These are phyloP conservation scores for Cercospora berteroae DNA, from an alignment of 2,329 filamentous ascomycete genomes.

Conservation along the genomic window DNA sequence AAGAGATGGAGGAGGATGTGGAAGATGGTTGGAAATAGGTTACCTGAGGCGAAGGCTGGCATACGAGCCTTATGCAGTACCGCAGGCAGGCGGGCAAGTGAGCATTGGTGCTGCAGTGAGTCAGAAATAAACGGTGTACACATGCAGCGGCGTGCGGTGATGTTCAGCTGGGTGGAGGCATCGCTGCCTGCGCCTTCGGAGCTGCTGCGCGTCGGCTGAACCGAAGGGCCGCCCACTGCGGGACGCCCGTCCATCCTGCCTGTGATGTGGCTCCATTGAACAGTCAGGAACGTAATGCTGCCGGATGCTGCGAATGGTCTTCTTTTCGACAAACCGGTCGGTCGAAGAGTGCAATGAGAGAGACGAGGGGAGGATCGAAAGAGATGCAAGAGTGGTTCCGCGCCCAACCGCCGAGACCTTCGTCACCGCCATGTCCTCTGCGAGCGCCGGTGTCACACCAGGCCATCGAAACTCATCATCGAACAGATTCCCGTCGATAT, in stretches of 20 bases:
- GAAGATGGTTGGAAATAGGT: neutral
- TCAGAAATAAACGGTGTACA: neutral
- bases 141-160: neutral
- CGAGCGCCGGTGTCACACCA: neutral
- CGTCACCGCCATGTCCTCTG: neutral
- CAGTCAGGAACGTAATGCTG: neutral
- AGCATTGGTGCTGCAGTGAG: neutral
- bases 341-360: neutral
- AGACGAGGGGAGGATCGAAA: neutral
- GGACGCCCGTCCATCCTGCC: neutral
- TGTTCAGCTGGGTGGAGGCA: neutral
- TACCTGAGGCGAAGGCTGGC: neutral
- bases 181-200: neutral
- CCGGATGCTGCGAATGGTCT: neutral
- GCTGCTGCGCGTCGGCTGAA: neutral
- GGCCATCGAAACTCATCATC: neutral
- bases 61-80: neutral
- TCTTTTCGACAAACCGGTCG: neutral
- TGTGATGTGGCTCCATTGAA: neutral
- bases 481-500: neutral
- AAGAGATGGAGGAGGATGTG: neutral
- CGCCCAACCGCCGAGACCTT: neutral
- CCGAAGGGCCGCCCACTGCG: neutral
- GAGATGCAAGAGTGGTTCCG: neutral
- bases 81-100: neutral